A percentile compares a stretch with the other conserved stretches of the same genome.
phyloP scores from a whole-genome alignment of 768 basidiomycete species.

The Boletus eberwhitei region DNA sequence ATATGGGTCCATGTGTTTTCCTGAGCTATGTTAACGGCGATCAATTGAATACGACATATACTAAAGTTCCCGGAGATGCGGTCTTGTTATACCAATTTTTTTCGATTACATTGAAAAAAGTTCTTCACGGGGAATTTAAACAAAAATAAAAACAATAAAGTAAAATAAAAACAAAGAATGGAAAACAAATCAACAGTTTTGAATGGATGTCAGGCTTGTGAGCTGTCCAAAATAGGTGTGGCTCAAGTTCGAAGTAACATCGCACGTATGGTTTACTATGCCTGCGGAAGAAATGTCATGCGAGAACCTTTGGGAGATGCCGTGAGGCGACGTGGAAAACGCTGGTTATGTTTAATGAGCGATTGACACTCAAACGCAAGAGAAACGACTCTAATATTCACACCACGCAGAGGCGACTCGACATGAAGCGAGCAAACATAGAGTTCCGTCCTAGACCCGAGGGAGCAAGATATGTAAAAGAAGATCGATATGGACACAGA shows the following conservation, averaged over 20 bases:
- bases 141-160: conserved; percentile 7
- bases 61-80: conserved; percentile 28
- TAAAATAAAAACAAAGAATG: conserved; percentile 20
- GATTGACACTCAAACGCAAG: conserved; percentile 22
- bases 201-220: conserved; percentile 5
- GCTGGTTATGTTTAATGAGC: neutral
- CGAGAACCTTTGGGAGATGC: conserved; percentile 6
- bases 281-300: conserved; percentile 13
- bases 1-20: conserved; percentile 31
- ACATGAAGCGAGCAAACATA: conserved; percentile 26
- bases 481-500: conserved; percentile 22
- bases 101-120: conserved; percentile 8
- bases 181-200: conserved; percentile 9
- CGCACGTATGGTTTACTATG: conserved; percentile 9
- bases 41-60: conserved; percentile 34
- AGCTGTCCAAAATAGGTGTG: conserved; percentile 6
- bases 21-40: conserved; percentile 33
- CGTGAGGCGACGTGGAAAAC: conserved; percentile 5
- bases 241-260: neutral
- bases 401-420: conserved; percentile 19
- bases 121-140: conserved; percentile 19
- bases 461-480: conserved; percentile 30
- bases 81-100: conserved; percentile 1
- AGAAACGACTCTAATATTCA: conserved; percentile 15
- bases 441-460: conserved; percentile 33